phyloP scores from a whole-genome alignment of 2,329 filamentous ascomycete genomes.

The Colletotrichum sp. region DNA sequence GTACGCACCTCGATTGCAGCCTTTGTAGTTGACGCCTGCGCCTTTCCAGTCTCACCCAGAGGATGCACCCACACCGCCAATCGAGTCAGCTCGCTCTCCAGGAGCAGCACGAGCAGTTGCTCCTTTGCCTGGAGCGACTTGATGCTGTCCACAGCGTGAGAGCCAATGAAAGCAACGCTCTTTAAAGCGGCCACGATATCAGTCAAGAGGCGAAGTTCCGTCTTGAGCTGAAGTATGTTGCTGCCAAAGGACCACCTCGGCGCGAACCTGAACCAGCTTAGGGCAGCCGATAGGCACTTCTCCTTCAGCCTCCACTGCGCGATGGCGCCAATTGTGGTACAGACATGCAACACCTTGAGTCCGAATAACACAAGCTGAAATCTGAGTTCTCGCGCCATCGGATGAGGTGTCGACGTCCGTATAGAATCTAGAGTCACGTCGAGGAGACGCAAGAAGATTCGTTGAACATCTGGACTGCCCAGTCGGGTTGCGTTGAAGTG shows the following conservation, averaged over 20 bases:
- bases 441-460: conserved; percentile 81
- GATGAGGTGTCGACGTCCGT: conserved; percentile 74
- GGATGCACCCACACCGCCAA: conserved; percentile 91
- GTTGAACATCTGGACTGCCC: conserved; percentile 80
- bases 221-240: conserved; percentile 91
- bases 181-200: conserved; percentile 76
- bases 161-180: conserved; percentile 65
- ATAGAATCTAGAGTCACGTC: conserved; percentile 79
- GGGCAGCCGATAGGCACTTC: conserved; percentile 81
- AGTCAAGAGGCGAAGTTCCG: conserved; percentile 81
- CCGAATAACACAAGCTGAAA: conserved; percentile 88
- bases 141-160: conserved; percentile 55
- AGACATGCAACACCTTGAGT: conserved; percentile 76
- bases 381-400: conserved; percentile 88
- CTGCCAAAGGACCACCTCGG: conserved; percentile 96
- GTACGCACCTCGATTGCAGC: conserved; percentile 39
- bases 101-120: conserved; percentile 77
- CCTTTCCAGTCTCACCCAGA: conserved; percentile 58
- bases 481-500: conserved; percentile 95
- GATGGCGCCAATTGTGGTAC: conserved; percentile 66
- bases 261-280: conserved; percentile 86
- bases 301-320: conserved; percentile 87
- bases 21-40: conserved; percentile 19
- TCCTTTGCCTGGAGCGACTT: conserved; percentile 80
- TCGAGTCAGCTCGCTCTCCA: conserved; percentile 84